Evolutionary conservation across 106 monocot species (phyloP).

Genomic region (Apostasia shenzhenica): DNA sequence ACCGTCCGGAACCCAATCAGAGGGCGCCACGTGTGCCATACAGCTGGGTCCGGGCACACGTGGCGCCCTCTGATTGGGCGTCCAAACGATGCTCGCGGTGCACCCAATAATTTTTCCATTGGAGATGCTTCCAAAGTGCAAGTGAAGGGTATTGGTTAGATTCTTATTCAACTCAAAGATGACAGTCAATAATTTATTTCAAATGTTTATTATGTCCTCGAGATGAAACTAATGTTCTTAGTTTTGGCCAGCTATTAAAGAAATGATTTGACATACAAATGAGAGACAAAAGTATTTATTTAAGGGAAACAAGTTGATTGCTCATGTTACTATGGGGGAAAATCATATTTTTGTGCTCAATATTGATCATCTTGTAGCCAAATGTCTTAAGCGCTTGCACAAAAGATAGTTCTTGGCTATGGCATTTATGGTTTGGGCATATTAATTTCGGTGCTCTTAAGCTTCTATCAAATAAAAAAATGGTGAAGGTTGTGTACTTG

Average conservation of each 20-base stretch:
- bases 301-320: conserved; percentile 6
- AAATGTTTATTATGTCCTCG: too few relatives aligned
- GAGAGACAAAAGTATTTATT: neutral
- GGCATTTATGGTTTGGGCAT: conserved; percentile 1
- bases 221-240: neutral
- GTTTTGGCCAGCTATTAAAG: neutral
- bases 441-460: conserved; percentile 2
- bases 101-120: too few relatives aligned
- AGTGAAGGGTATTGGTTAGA: too few relatives aligned
- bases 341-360: conserved; percentile 6
- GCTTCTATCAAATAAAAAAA: conserved; percentile 4
- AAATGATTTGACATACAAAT: neutral
- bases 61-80: too few relatives aligned
- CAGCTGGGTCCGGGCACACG: too few relatives aligned
- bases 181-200: too few relatives aligned
- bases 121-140: too few relatives aligned
- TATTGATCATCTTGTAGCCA: neutral
- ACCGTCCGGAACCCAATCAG: too few relatives aligned
- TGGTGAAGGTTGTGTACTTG: conserved; percentile 10
- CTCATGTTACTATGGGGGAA: neutral
- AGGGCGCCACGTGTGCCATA: too few relatives aligned
- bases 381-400: neutral
- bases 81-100: too few relatives aligned
- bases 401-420: neutral
- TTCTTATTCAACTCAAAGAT: too few relatives aligned